These are phyloP conservation scores for Diaporthe australafricana DNA, from an alignment of 2,329 filamentous ascomycete genomes.

Conservation along the genomic window DNA sequence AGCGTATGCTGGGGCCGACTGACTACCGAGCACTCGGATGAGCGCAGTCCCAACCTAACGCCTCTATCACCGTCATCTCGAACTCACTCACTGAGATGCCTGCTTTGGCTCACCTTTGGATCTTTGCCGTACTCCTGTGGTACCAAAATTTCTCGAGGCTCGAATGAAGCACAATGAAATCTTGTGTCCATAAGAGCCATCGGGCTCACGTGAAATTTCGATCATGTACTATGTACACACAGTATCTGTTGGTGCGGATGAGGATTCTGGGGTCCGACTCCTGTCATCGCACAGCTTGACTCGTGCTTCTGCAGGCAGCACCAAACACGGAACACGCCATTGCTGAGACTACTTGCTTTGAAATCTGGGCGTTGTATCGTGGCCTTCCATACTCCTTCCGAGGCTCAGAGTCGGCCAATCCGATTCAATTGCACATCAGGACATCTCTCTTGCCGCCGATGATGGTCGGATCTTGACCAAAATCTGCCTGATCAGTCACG, in stretches of 20 bases:
- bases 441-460: not conserved
- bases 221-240: too few relatives aligned
- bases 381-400: not conserved
- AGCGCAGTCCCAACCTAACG: not conserved
- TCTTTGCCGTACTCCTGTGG: not conserved
- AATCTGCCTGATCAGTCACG: not conserved
- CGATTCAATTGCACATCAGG: not conserved
- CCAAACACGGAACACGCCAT: not conserved
- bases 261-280: conserved; percentile 4
- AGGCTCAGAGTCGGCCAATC: not conserved
- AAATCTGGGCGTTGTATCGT: not conserved
- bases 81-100: not conserved
- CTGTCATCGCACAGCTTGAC: conserved; percentile 18
- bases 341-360: not conserved
- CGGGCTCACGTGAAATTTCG: not conserved
- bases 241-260: conserved; percentile 10
- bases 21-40: not conserved
- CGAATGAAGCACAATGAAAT: not conserved
- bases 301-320: conserved; percentile 19
- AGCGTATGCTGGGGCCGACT: conserved; percentile 5
- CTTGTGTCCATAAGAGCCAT: not conserved
- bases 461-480: not conserved
- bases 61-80: not conserved
- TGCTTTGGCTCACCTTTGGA: not conserved
- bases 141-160: not conserved